Evolutionary conservation across 2,329 filamentous ascomycete genomes (phyloP), one percentile per base, ranked within the genome.

Genomic region (Exserohilum rostratum): DNA sequence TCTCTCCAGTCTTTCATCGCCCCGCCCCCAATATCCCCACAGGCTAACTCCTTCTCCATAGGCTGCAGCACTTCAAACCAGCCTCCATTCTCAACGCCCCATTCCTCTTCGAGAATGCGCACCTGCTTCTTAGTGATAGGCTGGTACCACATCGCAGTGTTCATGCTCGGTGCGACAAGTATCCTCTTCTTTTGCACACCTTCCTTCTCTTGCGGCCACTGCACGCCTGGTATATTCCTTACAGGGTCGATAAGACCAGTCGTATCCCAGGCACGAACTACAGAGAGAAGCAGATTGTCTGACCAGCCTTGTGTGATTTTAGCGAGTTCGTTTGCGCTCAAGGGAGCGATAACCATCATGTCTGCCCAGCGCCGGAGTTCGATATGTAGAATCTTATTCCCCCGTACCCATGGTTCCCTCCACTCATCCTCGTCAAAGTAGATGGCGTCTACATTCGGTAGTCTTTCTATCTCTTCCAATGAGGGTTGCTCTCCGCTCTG

Each of bases 391-490:
- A 99, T 96, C 3, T 82, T 81, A n/a, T 85, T 85, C 3, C 89
- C 90, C 2, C 93, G 83, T 18, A 82, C 84, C 93, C 93, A 98
- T 0, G 90, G 86, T 38, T 81, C 79, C 11, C 80, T 79, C 92
- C 93, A 97, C 75, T 98, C 95, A 61, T 93, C 90, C n/a, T 85
- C 84, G 70, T 98, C 91, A 7, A 83, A 80, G 75, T 96, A 93
- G 43, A 97, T 82, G 17, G 82, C 90, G 38, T 96, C 91, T 6
- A 98, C 90, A 60, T 89, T 88, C 3, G 87, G 85, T 5, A 90
- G 76, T 2, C 75, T 65, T 11, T 79, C 75, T 4, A 97, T 77
- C 0, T 82, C 76, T 0, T 80, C 76, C 2, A 95, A 72, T 0
- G 82, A 79, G 0, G 93, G 91, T 72, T 97, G 91, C 74, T 97